Evolutionary conservation across 495 filamentous ascomycete species (phyloP).

Genomic region (Sordaria brevicollis): DNA sequence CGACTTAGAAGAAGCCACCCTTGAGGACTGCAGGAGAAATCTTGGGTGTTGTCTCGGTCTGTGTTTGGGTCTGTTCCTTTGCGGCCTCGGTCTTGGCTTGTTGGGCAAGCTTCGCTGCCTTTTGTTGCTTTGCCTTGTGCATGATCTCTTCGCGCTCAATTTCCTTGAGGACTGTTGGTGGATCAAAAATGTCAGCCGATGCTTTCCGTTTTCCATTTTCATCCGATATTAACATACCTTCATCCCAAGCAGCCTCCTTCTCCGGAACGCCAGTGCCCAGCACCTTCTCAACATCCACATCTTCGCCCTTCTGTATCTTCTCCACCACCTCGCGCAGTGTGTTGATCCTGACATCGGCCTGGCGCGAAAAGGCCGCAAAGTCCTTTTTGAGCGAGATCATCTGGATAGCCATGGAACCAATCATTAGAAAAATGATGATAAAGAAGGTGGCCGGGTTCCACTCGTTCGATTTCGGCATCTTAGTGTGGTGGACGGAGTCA

Average conservation of each 20-base stretch:
- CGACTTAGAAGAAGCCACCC: slow-evolving; percentile 30
- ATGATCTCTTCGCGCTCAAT: slow-evolving; percentile 64
- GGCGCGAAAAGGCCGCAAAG: slow-evolving; percentile 57
- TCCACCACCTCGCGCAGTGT: slow-evolving; percentile 75
- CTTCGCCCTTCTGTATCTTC: slow-evolving; percentile 70
- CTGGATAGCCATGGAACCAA: slow-evolving; percentile 90
- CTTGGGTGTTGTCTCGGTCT: slow-evolving; percentile 11
- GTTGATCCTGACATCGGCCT: slow-evolving; percentile 67
- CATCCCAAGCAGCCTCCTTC: slow-evolving; percentile 80
- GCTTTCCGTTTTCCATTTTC: neutral
- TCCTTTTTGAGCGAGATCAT: slow-evolving; percentile 74
- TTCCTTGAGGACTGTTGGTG: slow-evolving; percentile 55
- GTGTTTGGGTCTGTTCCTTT: slow-evolving; percentile 2
- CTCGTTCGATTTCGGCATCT: slow-evolving; percentile 45
- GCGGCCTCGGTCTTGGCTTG: neutral
- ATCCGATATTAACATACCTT: slow-evolving; percentile 41
- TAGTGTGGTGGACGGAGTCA: slow-evolving; percentile 1
- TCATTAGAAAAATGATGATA: slow-evolving; percentile 81
- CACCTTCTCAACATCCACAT: slow-evolving; percentile 77
- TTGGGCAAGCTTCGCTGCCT: neutral
- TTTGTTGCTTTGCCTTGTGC: slow-evolving; percentile 30
- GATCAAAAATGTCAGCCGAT: slow-evolving; percentile 4
- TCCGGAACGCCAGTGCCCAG: slow-evolving; percentile 70
- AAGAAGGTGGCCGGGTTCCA: slow-evolving; percentile 94
- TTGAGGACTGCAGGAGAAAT: neutral